phyloP scores from a whole-genome alignment of 2,329 filamentous ascomycete species.

The Diplodia sapinea region DNA sequence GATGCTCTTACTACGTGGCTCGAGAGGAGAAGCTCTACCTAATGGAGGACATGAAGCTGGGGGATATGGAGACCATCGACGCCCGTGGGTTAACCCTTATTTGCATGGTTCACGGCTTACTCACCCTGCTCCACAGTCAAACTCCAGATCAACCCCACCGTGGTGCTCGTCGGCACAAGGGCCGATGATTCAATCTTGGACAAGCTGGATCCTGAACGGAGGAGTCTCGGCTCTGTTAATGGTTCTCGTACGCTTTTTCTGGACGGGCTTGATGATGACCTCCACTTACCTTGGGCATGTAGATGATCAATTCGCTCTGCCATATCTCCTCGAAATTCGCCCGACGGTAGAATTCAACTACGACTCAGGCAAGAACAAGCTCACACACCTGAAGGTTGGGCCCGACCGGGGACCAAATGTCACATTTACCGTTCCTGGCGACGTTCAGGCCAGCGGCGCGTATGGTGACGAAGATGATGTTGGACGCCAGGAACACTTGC shows the following conservation, averaged over 20 bases:
- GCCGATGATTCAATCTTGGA: constrained; percentile 58
- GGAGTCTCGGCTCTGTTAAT: constrained; percentile 40
- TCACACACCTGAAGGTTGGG: constrained; percentile 64
- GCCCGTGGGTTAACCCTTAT: constrained; percentile 45
- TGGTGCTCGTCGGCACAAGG: constrained; percentile 63
- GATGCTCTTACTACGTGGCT: constrained; percentile 83
- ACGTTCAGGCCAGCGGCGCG: constrained; percentile 44
- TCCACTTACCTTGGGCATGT: neutral
- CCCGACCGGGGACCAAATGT: constrained; percentile 55
- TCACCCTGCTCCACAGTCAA: constrained; percentile 56
- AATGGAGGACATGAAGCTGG: constrained; percentile 75
- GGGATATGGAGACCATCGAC: constrained; percentile 67
- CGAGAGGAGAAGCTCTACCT: constrained; percentile 73
- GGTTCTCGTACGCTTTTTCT: constrained; percentile 36
- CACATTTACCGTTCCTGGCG: constrained; percentile 67
- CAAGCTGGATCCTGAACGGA: constrained; percentile 53
- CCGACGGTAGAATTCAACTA: constrained; percentile 75
- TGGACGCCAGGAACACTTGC: constrained; percentile 65
- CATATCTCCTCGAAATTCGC: constrained; percentile 69
- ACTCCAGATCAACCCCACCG: constrained; percentile 65
- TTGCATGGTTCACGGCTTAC: neutral
- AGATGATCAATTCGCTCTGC: constrained; percentile 60
- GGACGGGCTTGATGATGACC: neutral
- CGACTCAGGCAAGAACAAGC: constrained; percentile 68
- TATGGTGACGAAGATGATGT: constrained; percentile 45